Base-by-base conservation (phyloP, 1,139 yeast species). In the Kodamaea arcana region DNA sequence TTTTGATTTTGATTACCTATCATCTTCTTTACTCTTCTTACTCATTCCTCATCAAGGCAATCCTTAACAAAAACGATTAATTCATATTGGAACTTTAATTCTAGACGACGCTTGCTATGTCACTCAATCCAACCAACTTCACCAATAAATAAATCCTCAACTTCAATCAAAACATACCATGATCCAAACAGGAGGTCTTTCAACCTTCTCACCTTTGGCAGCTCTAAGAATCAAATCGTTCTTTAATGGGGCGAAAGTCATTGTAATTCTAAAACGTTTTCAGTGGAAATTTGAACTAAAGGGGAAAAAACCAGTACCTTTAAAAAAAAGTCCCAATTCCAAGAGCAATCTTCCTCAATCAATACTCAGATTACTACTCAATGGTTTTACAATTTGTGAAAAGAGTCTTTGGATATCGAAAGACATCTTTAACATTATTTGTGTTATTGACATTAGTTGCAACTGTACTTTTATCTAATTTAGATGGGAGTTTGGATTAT, bases 171-270 rank as follows among this genome's bases (percentile, higher is more conserved):
- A 12, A 62, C 78, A 41, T 61, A 75, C 80, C 98, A 92, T 92
- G 49, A 92, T 84, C 98, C 98, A 92, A 42, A 92, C 80, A 17
- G 98, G 98, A 1, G 98, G 97, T 57, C 98, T 79, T 62, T 92
- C 98, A 31, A 92, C 97, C 47, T 67, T 67, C 56, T 90, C 95
- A 34, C 75, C 75, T 47, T 69, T 65, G 15, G 98, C 97, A 3
- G 97, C 97, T 51, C 98, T 72, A 44, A 92, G 69, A 31, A 92
- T 82, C 52, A 90, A 72, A 56, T 92, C 97, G 64, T 92, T 92
- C 61, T 88, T 78, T 56, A 90, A 68, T 15, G 79, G 76, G 15
- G 94, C 79, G 56, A 83, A 84, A 38, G 22, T 18, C 22, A 18
- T 18, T 18, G 22, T 18, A 18, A 6, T 18, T 18, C 9, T 18